Evolutionary conservation across 129 eudicot genomes (phyloP).

Genomic region (Arctium minus): DNA sequence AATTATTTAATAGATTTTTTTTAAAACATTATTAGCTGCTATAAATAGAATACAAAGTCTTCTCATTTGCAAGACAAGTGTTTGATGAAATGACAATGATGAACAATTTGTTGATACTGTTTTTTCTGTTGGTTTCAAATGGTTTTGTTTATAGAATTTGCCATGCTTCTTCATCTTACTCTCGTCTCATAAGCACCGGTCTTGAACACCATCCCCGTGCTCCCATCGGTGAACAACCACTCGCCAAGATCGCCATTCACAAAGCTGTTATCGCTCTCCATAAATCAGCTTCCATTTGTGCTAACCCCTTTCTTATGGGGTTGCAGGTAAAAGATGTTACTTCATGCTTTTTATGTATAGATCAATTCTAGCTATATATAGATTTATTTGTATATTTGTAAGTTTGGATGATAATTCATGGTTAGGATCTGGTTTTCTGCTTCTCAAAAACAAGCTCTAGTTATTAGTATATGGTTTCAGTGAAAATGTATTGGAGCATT

Average conservation of each 20-base stretch:
- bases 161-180: slow-evolving; percentile 21
- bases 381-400: neutral
- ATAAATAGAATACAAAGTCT: neutral
- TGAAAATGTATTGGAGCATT: no score
- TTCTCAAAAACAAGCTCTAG: neutral
- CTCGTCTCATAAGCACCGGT: slow-evolving; percentile 8
- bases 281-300: slow-evolving; percentile 34
- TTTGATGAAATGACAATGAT: slow-evolving; percentile 1
- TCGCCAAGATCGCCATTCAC: slow-evolving; percentile 45
- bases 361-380: no score
- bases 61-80: neutral
- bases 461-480: no score
- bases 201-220: neutral
- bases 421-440: neutral
- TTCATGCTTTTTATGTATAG: neutral
- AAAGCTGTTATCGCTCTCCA: slow-evolving; percentile 30
- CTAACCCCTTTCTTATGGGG: slow-evolving; percentile 29
- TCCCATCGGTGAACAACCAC: slow-evolving; percentile 35
- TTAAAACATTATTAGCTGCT: no score
- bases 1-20: no score
- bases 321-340: slow-evolving; percentile 17
- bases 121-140: slow-evolving; percentile 2
- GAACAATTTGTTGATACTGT: neutral
- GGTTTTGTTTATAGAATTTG: neutral
- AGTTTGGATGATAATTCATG: neutral